A percentile compares a stretch with the other conserved stretches of the same genome.
Conservation (phyloP, 306 rosid species). For the Vigna mungo region DNA sequence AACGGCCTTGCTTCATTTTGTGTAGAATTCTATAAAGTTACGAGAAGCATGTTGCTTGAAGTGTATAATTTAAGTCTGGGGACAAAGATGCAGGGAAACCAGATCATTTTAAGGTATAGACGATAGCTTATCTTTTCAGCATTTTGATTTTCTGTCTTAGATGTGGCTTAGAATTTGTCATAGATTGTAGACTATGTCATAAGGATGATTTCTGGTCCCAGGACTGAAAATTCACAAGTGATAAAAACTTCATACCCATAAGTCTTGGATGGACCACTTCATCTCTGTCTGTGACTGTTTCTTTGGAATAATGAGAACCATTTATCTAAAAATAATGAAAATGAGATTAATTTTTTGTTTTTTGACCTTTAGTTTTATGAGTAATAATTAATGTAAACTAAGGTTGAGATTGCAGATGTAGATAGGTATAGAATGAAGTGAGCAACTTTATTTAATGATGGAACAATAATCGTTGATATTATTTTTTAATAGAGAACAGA, state of each 20-base stretch:
- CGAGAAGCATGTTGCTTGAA: constrained; percentile 50
- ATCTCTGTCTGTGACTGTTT: background rate
- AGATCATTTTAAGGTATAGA: constrained; percentile 41
- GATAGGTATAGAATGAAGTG: background rate
- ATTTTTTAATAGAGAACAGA: background rate
- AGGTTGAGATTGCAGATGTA: background rate
- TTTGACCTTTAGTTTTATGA: background rate
- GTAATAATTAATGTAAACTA: background rate
- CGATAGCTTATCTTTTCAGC: constrained; percentile 37
- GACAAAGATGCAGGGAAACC: constrained; percentile 44
- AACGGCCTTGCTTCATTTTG: constrained; percentile 47
- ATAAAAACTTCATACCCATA: background rate
- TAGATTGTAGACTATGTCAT: constrained; percentile 23
- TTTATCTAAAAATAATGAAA: background rate
- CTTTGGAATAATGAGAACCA: background rate
- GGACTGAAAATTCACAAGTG: background rate
- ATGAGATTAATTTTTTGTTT: background rate
- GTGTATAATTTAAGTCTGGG: constrained; percentile 47
- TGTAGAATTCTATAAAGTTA: constrained; percentile 40
- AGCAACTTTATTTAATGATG: background rate
- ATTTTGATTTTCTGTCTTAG: constrained; percentile 24
- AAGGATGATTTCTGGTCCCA: constrained; percentile 24
- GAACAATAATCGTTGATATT: too few species aligned
- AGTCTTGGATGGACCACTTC: constrained; percentile 27
- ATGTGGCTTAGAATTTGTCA: constrained; percentile 33